Evolutionary conservation across 163 green algal species (phyloP), one percentile per base, ranked within the genome.

Genomic region (Smithsoniella earleae): DNA sequence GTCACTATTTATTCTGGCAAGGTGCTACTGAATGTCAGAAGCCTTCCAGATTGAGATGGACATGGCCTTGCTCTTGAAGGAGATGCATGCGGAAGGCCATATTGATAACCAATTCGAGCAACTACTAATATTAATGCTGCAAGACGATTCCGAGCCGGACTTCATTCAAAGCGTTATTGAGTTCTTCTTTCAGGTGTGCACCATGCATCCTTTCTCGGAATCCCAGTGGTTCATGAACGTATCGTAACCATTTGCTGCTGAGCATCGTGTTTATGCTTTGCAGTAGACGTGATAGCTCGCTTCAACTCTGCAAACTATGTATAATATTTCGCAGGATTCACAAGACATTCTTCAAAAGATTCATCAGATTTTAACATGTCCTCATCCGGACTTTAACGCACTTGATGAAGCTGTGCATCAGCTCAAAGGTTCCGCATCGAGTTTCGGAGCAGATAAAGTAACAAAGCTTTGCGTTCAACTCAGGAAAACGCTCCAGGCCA

Each of bases 71-170:
- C 25, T 69, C 30, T 34, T 69, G 25, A 33, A 5, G 58, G 58
- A 38, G 13, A n/a, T 69, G 58, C 58, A 69, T 4, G 34, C 27
- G 16, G 58, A 69, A 69, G 58, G 58, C 31, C 58, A 69, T 69
- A 69, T 69, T 38, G 58, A 69, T 31, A 69, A 69, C 34, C 58
- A 69, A 33, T 69, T 69, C 16, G 27, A 69, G 58, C 58, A 69
- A 36, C 58, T 69, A 13, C 13, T 64, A 13, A n/a, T n/a, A 13
- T 49, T 49, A 49, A 69, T 69, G 58, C 58, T 69, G 5, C 58
- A 69, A 69, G 58, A 69, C 20, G 58, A 69, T 5, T 69, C 58
- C n/a, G 58, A 69, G 20, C 58, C 58, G 43, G 58, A 69, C 58
- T 69, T 69, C 34, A 33, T 69, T 10, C 31, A 33, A 33, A 69